Base-by-base conservation (phyloP, 441 rosid species). In the Croton setiger region DNA sequence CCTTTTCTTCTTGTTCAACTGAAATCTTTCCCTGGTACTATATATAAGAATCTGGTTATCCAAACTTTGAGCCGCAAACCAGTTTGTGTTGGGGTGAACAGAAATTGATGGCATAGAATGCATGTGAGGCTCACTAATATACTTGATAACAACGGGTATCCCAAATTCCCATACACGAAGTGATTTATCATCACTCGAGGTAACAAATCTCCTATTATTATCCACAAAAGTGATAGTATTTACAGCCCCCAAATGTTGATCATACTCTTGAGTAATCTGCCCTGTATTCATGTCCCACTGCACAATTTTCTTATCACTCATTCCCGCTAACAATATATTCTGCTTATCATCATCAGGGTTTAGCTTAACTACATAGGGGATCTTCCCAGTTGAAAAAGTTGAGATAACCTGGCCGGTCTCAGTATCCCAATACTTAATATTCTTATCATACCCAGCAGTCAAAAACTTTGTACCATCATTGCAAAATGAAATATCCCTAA, bases 81-180 rank as follows among this genome's bases (percentile, higher is more conserved):
- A 96, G 36, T 96, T 96, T 3, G 86, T 70, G 78, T 91, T 93
- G 0, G 99, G 99, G 70, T 96, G 99, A 68, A 93, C 90, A 0
- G 99, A 69, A 71, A 96, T 91, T 0, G 97, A 79, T 35, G 99
- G 99, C 99, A 96, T 93, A 23, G 99, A 96, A 76, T 96, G 99
- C 99, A 96, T 93, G 66, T 96, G 99, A 45, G 98, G 99, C 81
- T 96, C 98, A 72, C 98, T 96, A n/a, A 96, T 96, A 81, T 93
- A 96, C 88, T 96, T 96, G 51, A 93, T 88, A 64, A 93, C 99
- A 76, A 93, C 99, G 3, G 99, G 99, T 62, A 96, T 93, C 71
- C 99, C 98, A 55, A 88, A 96, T 72, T 96, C 99, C 99, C 99
- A 96, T 21, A 96, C 97, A 49, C 97, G 93, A 64, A 96, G 98